Evolutionary conservation across 805 yeast species (phyloP).

Genomic region (Cyberlindnera bimundalis): DNA sequence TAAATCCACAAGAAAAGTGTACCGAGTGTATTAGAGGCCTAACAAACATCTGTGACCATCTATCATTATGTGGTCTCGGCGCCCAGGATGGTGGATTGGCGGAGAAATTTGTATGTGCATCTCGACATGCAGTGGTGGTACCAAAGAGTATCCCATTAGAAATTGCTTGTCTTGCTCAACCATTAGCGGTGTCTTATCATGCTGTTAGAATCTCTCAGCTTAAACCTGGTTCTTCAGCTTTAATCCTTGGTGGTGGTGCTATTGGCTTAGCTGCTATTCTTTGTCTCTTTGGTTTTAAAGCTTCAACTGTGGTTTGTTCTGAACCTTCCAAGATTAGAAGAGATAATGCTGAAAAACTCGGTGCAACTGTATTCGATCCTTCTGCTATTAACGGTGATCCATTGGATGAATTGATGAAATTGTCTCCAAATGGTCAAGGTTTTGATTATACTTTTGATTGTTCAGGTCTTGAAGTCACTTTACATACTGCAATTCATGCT

Average conservation of each 20-base stretch:
- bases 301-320: constrained; percentile 42
- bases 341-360: constrained; percentile 43
- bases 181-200: constrained; percentile 59
- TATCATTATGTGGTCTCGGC: constrained; percentile 53
- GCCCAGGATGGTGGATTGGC: constrained; percentile 55
- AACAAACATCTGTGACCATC: constrained; percentile 49
- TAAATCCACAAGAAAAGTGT: constrained; percentile 35
- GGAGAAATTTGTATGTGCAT: constrained; percentile 43
- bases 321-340: constrained; percentile 50
- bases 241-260: constrained; percentile 54
- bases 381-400: constrained; percentile 32
- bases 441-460: constrained; percentile 51
- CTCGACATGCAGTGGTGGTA: constrained; percentile 37
- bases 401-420: constrained; percentile 35
- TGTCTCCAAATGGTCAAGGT: constrained; percentile 42
- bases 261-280: constrained; percentile 49
- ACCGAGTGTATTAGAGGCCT: constrained; percentile 46
- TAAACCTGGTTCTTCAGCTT: constrained; percentile 41
- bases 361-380: constrained; percentile 52
- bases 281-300: constrained; percentile 46
- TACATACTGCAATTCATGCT: constrained; percentile 47
- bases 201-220: constrained; percentile 43
- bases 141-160: constrained; percentile 40
- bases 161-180: constrained; percentile 54
- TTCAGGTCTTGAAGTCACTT: constrained; percentile 52